These are phyloP conservation scores for Psilocybe tampanensis DNA, from an alignment of 768 basidiomycete genomes.

Conservation along the genomic window DNA sequence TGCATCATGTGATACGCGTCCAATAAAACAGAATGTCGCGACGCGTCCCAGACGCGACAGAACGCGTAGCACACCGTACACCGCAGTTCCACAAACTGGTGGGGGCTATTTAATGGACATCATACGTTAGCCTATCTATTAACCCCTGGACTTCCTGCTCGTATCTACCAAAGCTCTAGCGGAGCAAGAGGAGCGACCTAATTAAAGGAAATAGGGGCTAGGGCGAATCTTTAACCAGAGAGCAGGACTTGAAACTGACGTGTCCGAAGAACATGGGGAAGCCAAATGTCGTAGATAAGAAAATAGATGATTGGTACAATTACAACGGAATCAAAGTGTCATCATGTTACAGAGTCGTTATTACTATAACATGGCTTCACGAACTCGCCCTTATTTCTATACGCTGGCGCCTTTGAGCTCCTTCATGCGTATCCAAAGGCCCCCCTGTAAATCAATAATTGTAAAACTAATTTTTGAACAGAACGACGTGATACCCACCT, in stretches of 20 bases:
- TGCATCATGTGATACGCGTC: no score
- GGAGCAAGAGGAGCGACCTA: not conserved
- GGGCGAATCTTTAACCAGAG: not conserved
- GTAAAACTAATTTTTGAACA: not conserved
- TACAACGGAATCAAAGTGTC: no score
- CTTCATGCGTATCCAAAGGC: conserved; percentile 44
- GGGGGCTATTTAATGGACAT: no score
- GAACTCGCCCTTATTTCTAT: not conserved
- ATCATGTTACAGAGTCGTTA: not conserved
- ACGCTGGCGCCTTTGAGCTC: conserved; percentile 8
- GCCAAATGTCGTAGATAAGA: no score
- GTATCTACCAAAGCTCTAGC: not conserved
- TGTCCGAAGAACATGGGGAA: no score
- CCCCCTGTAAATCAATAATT: conserved; percentile 33
- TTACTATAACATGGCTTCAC: not conserved
- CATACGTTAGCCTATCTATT: no score
- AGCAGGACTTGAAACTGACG: not conserved
- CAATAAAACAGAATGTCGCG: no score
- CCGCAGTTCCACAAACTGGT: no score
- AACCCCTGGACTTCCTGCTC: not conserved
- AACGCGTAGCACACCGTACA: no score
- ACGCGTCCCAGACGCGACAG: no score
- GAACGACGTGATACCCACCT: conserved; percentile 29
- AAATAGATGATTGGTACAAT: no score
- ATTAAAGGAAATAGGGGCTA: not conserved